phyloP scores from a whole-genome alignment of 2,329 filamentous ascomycete species.

The Hypoxylon sp. region DNA sequence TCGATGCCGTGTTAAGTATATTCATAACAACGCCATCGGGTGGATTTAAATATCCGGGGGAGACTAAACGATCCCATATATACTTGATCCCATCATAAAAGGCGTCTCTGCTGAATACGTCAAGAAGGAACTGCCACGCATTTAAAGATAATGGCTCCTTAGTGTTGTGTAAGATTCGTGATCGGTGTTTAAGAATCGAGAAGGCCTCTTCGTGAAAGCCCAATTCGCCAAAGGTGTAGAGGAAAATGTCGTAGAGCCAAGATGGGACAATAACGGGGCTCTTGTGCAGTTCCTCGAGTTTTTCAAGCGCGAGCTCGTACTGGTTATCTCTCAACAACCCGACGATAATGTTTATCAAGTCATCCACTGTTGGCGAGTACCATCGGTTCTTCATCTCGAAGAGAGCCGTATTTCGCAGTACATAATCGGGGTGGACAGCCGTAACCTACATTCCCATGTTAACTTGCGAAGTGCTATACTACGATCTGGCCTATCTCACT shows the following conservation, averaged over 20 bases:
- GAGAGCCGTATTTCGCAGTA: slow-evolving; percentile 79
- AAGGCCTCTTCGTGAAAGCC: slow-evolving; percentile 85
- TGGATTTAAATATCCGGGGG: slow-evolving; percentile 69
- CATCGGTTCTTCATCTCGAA: slow-evolving; percentile 81
- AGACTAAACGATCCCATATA: slow-evolving; percentile 79
- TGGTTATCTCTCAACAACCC: slow-evolving; percentile 86
- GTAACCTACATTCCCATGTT: slow-evolving; percentile 66
- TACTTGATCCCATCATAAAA: slow-evolving; percentile 76
- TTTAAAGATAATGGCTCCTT: slow-evolving; percentile 46
- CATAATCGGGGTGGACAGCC: slow-evolving; percentile 87
- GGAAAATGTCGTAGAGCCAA: slow-evolving; percentile 85
- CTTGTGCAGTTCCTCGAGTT: slow-evolving; percentile 76
- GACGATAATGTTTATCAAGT: slow-evolving; percentile 76
- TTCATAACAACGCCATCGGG: slow-evolving; percentile 76
- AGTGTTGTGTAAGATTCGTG: slow-evolving; percentile 48
- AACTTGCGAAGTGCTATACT: slow-evolving; percentile 15
- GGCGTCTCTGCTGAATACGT: slow-evolving; percentile 75
- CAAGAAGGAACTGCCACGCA: slow-evolving; percentile 78
- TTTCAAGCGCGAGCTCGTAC: slow-evolving; percentile 82
- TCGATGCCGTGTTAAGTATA: slow-evolving; percentile 79
- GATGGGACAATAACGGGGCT: slow-evolving; percentile 68
- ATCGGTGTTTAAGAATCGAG: slow-evolving; percentile 73
- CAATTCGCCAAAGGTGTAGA: slow-evolving; percentile 79
- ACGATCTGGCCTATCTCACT: slow-evolving; percentile 37
- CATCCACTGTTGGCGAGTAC: slow-evolving; percentile 73